Conservation (phyloP, 202 grass and related monocot genomes). For the Carex sylvatica region DNA sequence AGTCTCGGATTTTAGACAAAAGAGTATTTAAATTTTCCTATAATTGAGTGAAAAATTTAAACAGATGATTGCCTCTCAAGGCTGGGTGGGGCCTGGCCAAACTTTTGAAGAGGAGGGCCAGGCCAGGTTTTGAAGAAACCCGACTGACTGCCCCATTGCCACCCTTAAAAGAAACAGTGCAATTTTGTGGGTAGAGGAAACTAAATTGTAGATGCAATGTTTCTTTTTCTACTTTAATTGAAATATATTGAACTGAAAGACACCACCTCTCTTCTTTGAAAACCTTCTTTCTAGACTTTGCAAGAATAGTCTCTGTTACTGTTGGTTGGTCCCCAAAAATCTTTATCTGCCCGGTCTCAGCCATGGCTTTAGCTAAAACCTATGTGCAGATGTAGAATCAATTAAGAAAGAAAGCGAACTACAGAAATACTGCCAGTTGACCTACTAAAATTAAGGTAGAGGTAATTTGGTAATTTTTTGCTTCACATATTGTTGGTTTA, state of each 20-base stretch:
- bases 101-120: not conserved
- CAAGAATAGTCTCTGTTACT: slow-evolving; percentile 77
- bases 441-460: not conserved
- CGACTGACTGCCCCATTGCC: not conserved
- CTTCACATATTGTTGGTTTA: not conserved
- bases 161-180: not conserved
- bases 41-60: not conserved
- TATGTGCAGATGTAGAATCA: slow-evolving; percentile 32
- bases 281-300: slow-evolving; percentile 84
- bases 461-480: not conserved
- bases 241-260: slow-evolving; percentile 18
- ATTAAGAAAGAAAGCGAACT: not conserved
- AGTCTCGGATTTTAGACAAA: not conserved
- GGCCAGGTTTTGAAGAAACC: not conserved
- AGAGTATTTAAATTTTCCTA: not conserved
- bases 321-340: slow-evolving; percentile 86
- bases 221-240: slow-evolving; percentile 7
- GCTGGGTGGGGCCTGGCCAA: not conserved
- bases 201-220: not conserved
- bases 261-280: slow-evolving; percentile 99
- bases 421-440: not conserved
- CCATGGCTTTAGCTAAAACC: slow-evolving; percentile 98
- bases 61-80: not conserved
- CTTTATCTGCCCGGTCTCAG: slow-evolving; percentile 88
- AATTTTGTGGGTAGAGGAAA: not conserved